Conservation (phyloP, 192 early-diverging fungal species). For the Coemansia sp. region DNA sequence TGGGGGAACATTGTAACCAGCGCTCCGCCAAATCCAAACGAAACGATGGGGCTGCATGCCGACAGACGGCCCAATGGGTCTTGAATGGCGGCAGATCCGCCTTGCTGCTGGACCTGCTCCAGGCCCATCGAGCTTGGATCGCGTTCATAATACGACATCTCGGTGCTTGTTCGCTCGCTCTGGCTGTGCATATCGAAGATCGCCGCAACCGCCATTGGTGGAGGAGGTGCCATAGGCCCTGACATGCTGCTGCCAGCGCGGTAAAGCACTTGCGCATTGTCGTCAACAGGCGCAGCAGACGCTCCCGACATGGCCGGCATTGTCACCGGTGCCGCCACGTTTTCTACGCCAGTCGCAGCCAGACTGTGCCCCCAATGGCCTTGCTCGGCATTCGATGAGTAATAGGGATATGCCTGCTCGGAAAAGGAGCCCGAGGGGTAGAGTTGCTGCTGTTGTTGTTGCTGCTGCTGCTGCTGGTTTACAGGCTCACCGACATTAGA, state of each 20-base stretch:
- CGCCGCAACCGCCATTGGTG: slow-evolving; percentile 4
- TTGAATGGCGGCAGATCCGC: slow-evolving; percentile 1
- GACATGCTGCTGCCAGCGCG: slow-evolving; percentile 18
- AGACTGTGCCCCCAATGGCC: neutral
- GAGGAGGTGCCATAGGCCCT: slow-evolving; percentile 5
- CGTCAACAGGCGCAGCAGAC: slow-evolving; percentile 1
- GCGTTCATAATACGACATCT: slow-evolving; percentile 22
- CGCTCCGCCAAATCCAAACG: slow-evolving; percentile 76
- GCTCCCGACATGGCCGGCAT: neutral
- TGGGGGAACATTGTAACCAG: slow-evolving; percentile 67
- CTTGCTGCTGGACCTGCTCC: slow-evolving; percentile 6
- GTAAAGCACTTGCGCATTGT: slow-evolving; percentile 1
- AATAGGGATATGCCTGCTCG: neutral
- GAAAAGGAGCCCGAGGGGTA: neutral
- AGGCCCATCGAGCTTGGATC: neutral
- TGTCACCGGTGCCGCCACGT: neutral
- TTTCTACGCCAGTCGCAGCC: neutral
- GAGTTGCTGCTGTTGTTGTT: slow-evolving; percentile 10
- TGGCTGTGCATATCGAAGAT: slow-evolving; percentile 16
- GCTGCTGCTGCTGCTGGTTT: neutral
- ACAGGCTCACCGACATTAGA: neutral
- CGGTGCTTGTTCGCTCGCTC: slow-evolving; percentile 30
- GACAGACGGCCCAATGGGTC: slow-evolving; percentile 35
- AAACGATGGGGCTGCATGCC: slow-evolving; percentile 55
- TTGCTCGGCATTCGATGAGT: neutral